Evolutionary conservation across 1,284 basidiomycete species (phyloP).

Genomic region (Golubevia sp.): DNA sequence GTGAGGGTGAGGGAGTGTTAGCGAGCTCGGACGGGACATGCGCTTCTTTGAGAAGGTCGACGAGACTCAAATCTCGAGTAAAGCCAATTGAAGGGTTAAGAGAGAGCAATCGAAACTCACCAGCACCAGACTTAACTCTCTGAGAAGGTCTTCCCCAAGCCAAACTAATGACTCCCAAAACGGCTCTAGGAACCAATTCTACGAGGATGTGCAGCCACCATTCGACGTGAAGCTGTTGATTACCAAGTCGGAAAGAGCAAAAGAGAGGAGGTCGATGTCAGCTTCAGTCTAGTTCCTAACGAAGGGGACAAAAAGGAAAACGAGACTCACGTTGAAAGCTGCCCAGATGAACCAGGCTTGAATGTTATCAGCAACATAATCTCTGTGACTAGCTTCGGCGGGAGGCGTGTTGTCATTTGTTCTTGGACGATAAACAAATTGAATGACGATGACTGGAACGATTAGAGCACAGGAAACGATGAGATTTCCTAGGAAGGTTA

Average conservation of each 20-base stretch:
- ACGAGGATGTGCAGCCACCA: conserved; percentile 54
- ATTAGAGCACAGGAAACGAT: conserved; percentile 36
- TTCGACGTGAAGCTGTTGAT: conserved; percentile 34
- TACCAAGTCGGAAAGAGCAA: no score
- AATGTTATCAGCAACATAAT: conserved; percentile 48
- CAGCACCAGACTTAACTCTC: conserved; percentile 3
- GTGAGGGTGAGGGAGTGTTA: background rate
- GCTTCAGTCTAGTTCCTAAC: no score
- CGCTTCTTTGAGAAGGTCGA: no score
- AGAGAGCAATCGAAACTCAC: no score
- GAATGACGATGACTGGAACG: conserved; percentile 46
- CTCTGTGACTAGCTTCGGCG: conserved; percentile 19
- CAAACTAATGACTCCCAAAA: conserved; percentile 30
- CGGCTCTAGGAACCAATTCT: conserved; percentile 42
- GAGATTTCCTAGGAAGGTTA: conserved; percentile 51
- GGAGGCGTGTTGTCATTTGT: conserved; percentile 4
- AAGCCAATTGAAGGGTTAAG: no score
- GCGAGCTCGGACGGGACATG: background rate
- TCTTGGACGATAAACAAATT: conserved; percentile 35
- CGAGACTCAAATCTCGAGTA: no score
- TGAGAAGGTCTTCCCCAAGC: conserved; percentile 48
- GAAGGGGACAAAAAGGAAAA: no score
- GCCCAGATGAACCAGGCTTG: conserved; percentile 58
- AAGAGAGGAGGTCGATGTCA: no score
- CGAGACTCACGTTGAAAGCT: conserved; percentile 31